Evolutionary conservation across 164 flowering plant species (phyloP), one percentile per base, ranked within the genome.

Genomic region (Cinnamomum micranthum): DNA sequence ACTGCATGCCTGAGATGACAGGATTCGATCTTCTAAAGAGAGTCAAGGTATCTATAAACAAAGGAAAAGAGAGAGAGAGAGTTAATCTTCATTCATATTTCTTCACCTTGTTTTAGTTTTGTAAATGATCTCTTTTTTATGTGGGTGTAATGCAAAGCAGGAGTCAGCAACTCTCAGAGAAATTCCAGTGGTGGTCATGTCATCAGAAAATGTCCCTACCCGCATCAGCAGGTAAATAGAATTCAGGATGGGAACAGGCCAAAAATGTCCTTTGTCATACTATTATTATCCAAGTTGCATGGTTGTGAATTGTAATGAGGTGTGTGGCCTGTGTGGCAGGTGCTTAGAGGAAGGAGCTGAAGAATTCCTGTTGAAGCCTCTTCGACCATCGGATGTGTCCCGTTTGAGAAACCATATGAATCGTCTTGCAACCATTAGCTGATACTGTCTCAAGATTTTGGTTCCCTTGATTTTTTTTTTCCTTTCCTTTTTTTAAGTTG

Each of bases 271-370:
- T 35, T 6, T 35, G 47, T 35, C 10, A 35, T 7, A 35, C 47
- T 35, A 35, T 55, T 55, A 55, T 19, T 55, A 14, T 55, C 60
- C n/a, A 2, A 19, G 60, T 14, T 14, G 20, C 17, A 9, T 23
- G 7, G 24, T 2, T 4, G 9, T 13, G 50, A n/a, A 11, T n/a
- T n/a, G 47, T 7, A 35, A 35, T 35, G 10, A 6, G 47, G 47
- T 6, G 10, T 35, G 47, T 35, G 47, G 47, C 47, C 7, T 35
- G 47, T 6, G 10, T 35, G 47, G 47, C 82, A 91, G 93, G 74
- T 92, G 94, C 80, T 76, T 90, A 75, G 88, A 87, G 78, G 94
- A 88, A 79, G 97, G 97, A 73, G 97, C 94, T 50, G 81, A 88
- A 50, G 85, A 82, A 83, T 92, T 92, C 82, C 84, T 92, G 74